Evolutionary conservation across 1,284 basidiomycete species (phyloP), one percentile per base, ranked within the genome.

Genomic region (Cryptococcus sp.): DNA sequence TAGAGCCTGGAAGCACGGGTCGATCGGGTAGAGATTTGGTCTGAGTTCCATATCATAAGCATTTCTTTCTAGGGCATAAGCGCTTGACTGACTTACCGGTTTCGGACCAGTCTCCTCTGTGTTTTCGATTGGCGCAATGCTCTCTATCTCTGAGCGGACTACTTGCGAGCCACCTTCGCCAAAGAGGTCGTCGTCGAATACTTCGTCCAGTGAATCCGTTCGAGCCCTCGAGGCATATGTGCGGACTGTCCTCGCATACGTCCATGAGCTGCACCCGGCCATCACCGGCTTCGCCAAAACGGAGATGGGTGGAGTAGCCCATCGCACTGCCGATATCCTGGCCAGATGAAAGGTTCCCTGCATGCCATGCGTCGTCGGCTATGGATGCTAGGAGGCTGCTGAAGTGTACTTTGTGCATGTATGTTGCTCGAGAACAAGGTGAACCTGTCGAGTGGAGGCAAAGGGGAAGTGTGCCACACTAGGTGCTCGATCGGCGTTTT

Each of bases 1-100:
- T 76, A 0, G 71, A 73, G 5, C 60, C 47, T 3, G 70, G 70
- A 11, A 72, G 61, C 46, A 54, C 50, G 3, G 69, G 70, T 25
- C 69, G 45, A 39, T 57, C 45, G 6, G 53, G 57, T 5, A 51
- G 16, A 10, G n/a, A 2, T 8, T 45, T 45, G 42, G 7, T 45
- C 42, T 45, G 42, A 35, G 31, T 25, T 25, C 31, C 31, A 35
- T 10, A 35, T 10, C 13, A 35, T 35, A 35, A 35, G 31, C 31
- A 35, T 35, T 35, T 35, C 31, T 35, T 35, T 35, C 8, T 35
- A 10, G 7, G 3, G 7, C 2, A 2, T 35, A 35, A 5, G 10
- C 31, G 13, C 31, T 10, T 8, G 31, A 10, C 31, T 35, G 31
- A 35, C 31, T 4, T 13, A 35, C 31, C 31, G 31, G 31, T 5